Base-by-base conservation (phyloP, 345 rosid genomes). In the Eucalyptus cloeziana region DNA sequence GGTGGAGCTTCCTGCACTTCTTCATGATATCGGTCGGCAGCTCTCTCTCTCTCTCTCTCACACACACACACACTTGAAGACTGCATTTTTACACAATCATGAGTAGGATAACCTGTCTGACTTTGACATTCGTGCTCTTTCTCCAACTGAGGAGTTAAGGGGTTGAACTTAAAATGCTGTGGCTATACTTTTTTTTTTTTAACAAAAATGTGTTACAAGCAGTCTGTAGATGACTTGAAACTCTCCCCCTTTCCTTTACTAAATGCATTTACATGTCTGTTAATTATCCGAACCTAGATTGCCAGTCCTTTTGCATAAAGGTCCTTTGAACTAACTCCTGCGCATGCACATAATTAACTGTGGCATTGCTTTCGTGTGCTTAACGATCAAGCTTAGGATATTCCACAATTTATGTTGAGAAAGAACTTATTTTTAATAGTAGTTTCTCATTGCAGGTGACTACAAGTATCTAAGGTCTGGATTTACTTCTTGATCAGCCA, bases 1-100 rank as follows among this genome's bases (percentile, higher is more conserved):
- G 98, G 96, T 95, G 25, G 98, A 97, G 93, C 95, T 96, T 85
- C 96, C 98, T 88, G 98, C 99, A 37, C 96, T 97, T 92, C 97
- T 97, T 86, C 98, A 97, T 89, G 99, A 97, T 85, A 92, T 97
- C 79, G 98, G 96, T 95, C 10, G n/a, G 86, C 33, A 45, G 58
- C 86, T 88, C 62, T 45, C 88, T 25, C 76, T 40, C 50, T 30
- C 60, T 85, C 31, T n/a, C 40, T 31, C n/a, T n/a, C n/a, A n/a
- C 79, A 3, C 49, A 3, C 49, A 1, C 49, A 1, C 49, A 15
- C 44, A 33, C 43, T 33, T 33, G 44, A 1, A 17, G 44, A 71
- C 81, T 71, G 44, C 81, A 71, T 71, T 33, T 71, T 17, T 71
- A 33, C 81, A 71, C 81, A 3, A 71, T 71, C 81, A 33, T 17